Percentiles rank a stretch among this genome's conserved stretches.
Conservation (phyloP, 768 basidiomycete genomes). For the Mrakia blollopis region DNA sequence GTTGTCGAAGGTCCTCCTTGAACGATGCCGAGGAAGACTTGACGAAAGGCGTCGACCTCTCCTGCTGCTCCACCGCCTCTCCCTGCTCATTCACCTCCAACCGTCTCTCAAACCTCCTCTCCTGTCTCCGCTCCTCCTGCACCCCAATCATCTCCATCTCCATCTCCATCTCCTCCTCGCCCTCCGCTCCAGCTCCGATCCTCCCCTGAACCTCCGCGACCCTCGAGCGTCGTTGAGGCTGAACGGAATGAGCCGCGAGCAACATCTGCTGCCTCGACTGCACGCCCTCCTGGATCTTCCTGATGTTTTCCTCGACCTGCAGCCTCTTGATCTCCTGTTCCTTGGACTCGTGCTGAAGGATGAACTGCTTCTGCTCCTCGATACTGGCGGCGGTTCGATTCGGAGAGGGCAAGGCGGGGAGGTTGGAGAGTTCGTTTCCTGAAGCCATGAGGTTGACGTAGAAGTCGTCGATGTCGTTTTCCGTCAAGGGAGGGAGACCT, state of each 20-base stretch:
- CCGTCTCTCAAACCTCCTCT: neutral
- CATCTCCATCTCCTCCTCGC: neutral
- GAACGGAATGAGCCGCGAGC: neutral
- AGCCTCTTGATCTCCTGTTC: neutral
- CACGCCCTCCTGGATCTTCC: neutral
- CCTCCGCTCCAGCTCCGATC: neutral
- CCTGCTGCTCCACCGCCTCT: neutral
- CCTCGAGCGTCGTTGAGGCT: neutral
- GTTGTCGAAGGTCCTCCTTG: too few relatives aligned
- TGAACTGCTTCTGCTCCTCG: neutral
- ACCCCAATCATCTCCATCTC: constrained; percentile 12
- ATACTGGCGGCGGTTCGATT: neutral
- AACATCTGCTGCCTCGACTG: neutral
- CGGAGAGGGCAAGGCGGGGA: constrained; percentile 15
- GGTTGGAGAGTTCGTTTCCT: constrained; percentile 28
- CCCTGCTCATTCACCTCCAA: neutral
- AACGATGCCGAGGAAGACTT: too few relatives aligned
- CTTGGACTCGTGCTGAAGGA: neutral
- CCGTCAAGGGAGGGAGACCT: constrained; percentile 21
- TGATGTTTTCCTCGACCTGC: neutral
- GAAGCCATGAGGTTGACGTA: constrained; percentile 31
- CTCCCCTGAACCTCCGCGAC: neutral
- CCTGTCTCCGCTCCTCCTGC: neutral
- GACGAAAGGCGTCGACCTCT: too few relatives aligned
- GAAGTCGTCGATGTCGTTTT: constrained; percentile 32